These are phyloP conservation scores for Rhynchosporium agropyri DNA, from an alignment of 2,329 filamentous ascomycete species.

Conservation along the genomic window DNA sequence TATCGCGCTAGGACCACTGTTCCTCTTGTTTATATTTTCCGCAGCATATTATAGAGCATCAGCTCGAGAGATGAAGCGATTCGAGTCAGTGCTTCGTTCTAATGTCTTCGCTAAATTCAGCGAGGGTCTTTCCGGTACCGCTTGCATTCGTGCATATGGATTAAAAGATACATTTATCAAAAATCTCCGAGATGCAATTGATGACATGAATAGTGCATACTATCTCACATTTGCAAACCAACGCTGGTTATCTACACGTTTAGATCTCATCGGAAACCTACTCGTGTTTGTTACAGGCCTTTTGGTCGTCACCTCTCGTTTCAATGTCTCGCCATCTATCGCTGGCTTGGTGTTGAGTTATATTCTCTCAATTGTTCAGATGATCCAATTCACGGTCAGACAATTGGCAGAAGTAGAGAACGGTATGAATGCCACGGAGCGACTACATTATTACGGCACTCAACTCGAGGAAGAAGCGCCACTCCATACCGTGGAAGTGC, in stretches of 20 bases:
- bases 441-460: constrained; percentile 86
- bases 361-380: constrained; percentile 88
- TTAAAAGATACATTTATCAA: constrained; percentile 73
- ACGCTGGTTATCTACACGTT: constrained; percentile 83
- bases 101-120: constrained; percentile 88
- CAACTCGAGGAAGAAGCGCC: constrained; percentile 88
- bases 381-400: constrained; percentile 93
- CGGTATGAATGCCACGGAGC: constrained; percentile 95
- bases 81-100: constrained; percentile 86
- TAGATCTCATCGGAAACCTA: constrained; percentile 81
- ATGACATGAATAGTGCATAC: constrained; percentile 92
- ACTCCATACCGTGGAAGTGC: constrained; percentile 73
- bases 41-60: constrained; percentile 88
- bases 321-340: constrained; percentile 81
- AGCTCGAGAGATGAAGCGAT: constrained; percentile 90
- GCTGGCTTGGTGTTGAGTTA: constrained; percentile 89
- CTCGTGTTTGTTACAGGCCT: constrained; percentile 89
- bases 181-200: constrained; percentile 72
- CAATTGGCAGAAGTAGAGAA: constrained; percentile 96
- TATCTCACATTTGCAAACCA: constrained; percentile 96
- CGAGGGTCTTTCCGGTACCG: constrained; percentile 81
- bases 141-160: constrained; percentile 88
- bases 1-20: constrained; percentile 68
- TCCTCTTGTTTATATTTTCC: constrained; percentile 77
- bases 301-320: constrained; percentile 87